A percentile compares a stretch with the other conserved stretches of the same genome.
phyloP scores from a whole-genome alignment of 2,329 filamentous ascomycete genomes.

The Aspergillus japonicus region DNA sequence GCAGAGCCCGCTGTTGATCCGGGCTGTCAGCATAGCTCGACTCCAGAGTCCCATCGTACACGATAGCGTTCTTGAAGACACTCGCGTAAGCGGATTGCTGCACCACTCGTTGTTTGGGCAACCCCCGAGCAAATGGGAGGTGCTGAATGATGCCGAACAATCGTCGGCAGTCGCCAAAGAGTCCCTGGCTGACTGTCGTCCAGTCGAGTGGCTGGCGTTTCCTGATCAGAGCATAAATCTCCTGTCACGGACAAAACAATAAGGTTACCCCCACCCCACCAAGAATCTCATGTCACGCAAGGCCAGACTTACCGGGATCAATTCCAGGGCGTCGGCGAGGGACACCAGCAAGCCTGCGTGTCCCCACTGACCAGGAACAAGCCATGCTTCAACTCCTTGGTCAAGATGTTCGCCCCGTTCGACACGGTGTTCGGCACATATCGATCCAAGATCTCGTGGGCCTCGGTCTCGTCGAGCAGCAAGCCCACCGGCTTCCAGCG shows the following conservation, averaged over 20 bases:
- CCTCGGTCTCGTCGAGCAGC: constrained; percentile 11
- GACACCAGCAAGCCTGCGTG: constrained; percentile 10
- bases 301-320: constrained; percentile 7
- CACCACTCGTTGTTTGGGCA: not conserved
- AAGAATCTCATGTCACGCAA: not conserved
- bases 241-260: not conserved
- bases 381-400: constrained; percentile 10
- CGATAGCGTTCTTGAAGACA: no score
- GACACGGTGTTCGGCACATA: no score
- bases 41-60: no score
- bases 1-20: not conserved
- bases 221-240: not conserved
- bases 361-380: constrained; percentile 7
- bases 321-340: not conserved
- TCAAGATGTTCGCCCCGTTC: not conserved
- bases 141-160: not conserved
- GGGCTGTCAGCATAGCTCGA: no score
- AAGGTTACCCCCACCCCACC: no score
- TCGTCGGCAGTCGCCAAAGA: constrained; percentile 5
- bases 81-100: no score
- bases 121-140: constrained; percentile 7
- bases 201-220: constrained; percentile 1
- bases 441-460: not conserved
- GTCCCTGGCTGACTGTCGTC: constrained; percentile 1
- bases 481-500: constrained; percentile 9